Evolutionary conservation across 805 yeast species (phyloP).

Genomic region (Sugiyamaella valdiviana): DNA sequence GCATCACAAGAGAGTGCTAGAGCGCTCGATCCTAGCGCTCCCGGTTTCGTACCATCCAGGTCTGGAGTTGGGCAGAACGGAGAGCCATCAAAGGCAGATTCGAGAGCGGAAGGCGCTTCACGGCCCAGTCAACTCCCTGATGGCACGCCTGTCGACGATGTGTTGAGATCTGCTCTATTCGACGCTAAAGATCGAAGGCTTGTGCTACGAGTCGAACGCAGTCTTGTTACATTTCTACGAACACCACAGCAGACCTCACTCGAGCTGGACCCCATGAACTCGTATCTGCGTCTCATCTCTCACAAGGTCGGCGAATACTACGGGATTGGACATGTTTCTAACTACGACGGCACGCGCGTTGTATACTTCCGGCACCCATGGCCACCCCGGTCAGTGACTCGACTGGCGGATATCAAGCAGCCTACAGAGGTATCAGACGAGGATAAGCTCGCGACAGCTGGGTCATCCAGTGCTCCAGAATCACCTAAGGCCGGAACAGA

Average conservation of each 20-base stretch:
- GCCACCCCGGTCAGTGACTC: slow-evolving; percentile 4
- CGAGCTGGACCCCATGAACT: slow-evolving; percentile 53
- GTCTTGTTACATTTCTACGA: slow-evolving; percentile 41
- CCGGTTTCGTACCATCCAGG: too few species aligned
- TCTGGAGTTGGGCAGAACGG: too few species aligned
- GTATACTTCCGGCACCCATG: slow-evolving; percentile 36
- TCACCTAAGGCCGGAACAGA: neutral
- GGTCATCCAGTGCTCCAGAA: neutral
- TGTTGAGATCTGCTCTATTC: slow-evolving; percentile 37
- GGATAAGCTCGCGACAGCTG: neutral
- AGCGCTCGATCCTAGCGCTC: too few species aligned
- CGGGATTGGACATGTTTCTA: slow-evolving; percentile 51
- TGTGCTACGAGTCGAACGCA: slow-evolving; percentile 44
- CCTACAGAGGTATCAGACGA: neutral
- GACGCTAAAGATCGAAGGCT: slow-evolving; percentile 45
- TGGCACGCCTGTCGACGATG: slow-evolving; percentile 23
- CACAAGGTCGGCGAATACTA: slow-evolving; percentile 70
- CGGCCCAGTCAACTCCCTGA: too few species aligned
- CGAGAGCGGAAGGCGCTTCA: too few species aligned
- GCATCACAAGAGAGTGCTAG: too few species aligned
- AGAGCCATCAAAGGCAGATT: too few species aligned
- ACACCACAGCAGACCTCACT: slow-evolving; percentile 37
- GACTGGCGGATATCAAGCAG: slow-evolving; percentile 5
- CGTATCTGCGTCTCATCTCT: slow-evolving; percentile 59
- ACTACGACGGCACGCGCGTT: slow-evolving; percentile 43